Percentiles rank a stretch among this genome's conserved stretches.
Evolutionary conservation across 1,139 yeast genomes (phyloP).

Genomic region (Geotrichum citri-aurantii): DNA sequence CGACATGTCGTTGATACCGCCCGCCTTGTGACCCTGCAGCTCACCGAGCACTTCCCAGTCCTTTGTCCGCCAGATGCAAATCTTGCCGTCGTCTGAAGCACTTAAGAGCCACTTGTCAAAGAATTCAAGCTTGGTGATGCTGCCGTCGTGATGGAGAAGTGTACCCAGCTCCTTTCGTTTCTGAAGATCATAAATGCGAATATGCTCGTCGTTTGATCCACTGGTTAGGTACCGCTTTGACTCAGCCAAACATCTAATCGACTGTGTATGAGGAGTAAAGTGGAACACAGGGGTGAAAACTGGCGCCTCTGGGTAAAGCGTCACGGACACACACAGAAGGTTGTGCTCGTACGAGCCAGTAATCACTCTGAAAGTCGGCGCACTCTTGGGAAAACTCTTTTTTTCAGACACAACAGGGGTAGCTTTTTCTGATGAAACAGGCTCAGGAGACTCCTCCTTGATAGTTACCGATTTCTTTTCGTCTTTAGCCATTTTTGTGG

Average conservation of each 20-base stretch:
- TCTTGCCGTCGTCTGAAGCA: conserved; percentile 87
- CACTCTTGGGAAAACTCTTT: background rate
- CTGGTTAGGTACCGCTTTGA: conserved; percentile 84
- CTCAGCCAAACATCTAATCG: conserved; percentile 77
- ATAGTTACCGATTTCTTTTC: background rate
- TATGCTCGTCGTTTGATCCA: conserved; percentile 95
- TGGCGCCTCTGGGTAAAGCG: conserved; percentile 45
- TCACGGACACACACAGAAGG: conserved; percentile 72
- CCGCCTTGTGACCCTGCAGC: conserved; percentile 69
- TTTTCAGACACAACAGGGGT: background rate
- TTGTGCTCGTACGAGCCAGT: conserved; percentile 97
- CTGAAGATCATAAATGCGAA: conserved; percentile 87
- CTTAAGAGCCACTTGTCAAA: conserved; percentile 80
- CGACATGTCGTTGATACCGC: conserved; percentile 68
- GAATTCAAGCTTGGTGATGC: conserved; percentile 70
- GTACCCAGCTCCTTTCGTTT: conserved; percentile 93
- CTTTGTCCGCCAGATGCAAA: conserved; percentile 88
- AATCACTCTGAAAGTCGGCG: conserved; percentile 57
- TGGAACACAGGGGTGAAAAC: conserved; percentile 91
- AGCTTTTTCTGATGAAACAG: background rate
- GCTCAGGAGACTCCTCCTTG: background rate
- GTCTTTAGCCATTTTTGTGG: background rate
- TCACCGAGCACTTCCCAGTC: conserved; percentile 95
- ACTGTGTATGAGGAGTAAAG: conserved; percentile 87
- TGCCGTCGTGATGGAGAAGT: conserved; percentile 82